Evolutionary conservation across 2,329 filamentous ascomycete genomes (phyloP).

Genomic region (Epichloe hybrida): DNA sequence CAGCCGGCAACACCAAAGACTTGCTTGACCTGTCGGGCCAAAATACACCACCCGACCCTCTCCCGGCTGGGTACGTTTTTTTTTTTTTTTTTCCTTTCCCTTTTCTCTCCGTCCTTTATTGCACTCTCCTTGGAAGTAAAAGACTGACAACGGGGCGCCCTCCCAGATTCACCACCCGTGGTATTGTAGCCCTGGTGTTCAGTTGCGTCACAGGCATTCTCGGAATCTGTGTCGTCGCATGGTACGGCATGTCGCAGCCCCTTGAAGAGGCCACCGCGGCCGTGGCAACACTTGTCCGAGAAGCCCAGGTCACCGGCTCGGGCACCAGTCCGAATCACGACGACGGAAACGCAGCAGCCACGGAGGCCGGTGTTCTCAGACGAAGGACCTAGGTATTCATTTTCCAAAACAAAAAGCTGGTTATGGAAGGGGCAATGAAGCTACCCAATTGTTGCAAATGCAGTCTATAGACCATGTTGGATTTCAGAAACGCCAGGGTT

Average conservation of each 20-base stretch:
- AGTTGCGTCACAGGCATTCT: constrained; percentile 55
- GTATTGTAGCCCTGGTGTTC: constrained; percentile 63
- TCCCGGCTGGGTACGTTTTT: constrained; percentile 45
- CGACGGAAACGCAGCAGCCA: background rate
- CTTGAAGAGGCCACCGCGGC: constrained; percentile 2
- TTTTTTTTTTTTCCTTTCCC: background rate
- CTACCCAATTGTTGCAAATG: no score
- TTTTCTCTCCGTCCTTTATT: background rate
- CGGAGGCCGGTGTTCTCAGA: background rate
- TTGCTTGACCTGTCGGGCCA: constrained; percentile 50
- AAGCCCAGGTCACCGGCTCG: background rate
- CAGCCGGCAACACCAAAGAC: constrained; percentile 55
- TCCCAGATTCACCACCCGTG: constrained; percentile 48
- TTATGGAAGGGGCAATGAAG: no score
- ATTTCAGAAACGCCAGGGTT: no score
- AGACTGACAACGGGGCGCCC: constrained; percentile 2
- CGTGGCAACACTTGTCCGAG: constrained; percentile 4
- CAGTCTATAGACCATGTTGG: no score
- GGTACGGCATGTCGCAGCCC: constrained; percentile 39
- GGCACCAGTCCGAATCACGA: background rate
- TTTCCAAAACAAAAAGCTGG: background rate
- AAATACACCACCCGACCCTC: constrained; percentile 35
- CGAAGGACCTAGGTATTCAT: background rate
- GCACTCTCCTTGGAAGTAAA: background rate
- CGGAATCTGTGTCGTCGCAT: constrained; percentile 52